Percentiles rank a stretch among this genome's conserved stretches.
phyloP scores from a whole-genome alignment of 768 basidiomycete species.

The Macrolepiota fuliginosa region DNA sequence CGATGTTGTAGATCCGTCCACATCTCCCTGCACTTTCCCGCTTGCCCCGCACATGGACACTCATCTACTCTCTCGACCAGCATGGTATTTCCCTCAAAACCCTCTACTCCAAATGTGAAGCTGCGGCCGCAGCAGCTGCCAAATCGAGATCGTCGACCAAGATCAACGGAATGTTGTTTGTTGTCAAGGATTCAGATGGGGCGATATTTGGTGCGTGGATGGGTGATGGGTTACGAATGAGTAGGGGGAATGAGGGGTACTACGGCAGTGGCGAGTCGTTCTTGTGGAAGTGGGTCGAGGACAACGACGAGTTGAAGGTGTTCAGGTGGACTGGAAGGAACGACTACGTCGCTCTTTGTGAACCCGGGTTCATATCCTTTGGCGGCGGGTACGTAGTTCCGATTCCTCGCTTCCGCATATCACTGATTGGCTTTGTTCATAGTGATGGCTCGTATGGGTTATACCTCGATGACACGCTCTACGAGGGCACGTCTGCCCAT shows the following conservation, averaged over 20 bases:
- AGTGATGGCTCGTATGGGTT: conserved; percentile 89
- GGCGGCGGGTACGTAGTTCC: conserved; percentile 78
- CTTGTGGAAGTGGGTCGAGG: conserved; percentile 62
- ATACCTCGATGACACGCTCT: conserved; percentile 79
- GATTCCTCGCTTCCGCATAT: background rate
- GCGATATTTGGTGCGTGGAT: conserved; percentile 81
- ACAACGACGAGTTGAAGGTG: conserved; percentile 46
- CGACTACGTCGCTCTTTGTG: conserved; percentile 86
- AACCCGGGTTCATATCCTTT: conserved; percentile 77
- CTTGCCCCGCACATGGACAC: conserved; percentile 68
- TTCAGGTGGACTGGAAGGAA: conserved; percentile 89
- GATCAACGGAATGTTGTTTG: conserved; percentile 46
- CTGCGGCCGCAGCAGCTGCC: conserved; percentile 30
- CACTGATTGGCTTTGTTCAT: background rate
- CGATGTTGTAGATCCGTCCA: conserved; percentile 55
- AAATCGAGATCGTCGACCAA: conserved; percentile 12
- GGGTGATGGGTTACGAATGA: conserved; percentile 64
- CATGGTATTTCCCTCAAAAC: conserved; percentile 93
- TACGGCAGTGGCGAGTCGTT: conserved; percentile 95
- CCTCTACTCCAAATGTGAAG: conserved; percentile 68
- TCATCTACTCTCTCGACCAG: conserved; percentile 90
- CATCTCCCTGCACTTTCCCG: conserved; percentile 73
- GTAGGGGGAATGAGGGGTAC: conserved; percentile 64
- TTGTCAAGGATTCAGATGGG: conserved; percentile 59
- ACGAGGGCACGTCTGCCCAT: conserved; percentile 78